Base-by-base conservation (phyloP, 2,329 filamentous ascomycete species). In the Rugonectria rugulosa region DNA sequence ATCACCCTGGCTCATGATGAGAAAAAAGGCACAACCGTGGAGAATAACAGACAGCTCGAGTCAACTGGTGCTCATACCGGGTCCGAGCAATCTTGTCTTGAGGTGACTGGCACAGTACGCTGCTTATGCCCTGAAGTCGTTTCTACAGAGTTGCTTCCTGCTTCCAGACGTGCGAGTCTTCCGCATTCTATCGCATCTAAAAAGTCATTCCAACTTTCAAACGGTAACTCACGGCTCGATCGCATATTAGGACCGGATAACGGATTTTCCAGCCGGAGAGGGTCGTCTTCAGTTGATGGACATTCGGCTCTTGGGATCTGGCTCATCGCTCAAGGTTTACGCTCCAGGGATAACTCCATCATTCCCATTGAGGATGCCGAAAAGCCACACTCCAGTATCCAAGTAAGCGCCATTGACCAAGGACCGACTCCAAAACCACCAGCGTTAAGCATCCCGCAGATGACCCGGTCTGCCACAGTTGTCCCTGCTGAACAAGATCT, bases 241-340 rank as follows among this genome's bases (percentile, higher is more conserved):
- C 53, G 57, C n/a, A 60, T 65, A 38, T 15, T 68, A 42, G 62
- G 55, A 7, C 65, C 58, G 24, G 58, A 62, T 12, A 67, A 63
- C 27, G 68, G 70, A 14, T 72, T 73, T 43, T 65, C 65, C 21
- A 69, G 66, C 37, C 66, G 65, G 2, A 65, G 64, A 24, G 66
- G 63, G 27, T 71, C 72, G 6, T 69, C 70, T 27, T 65, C 66
- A 1, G 64, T 60, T 51, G 73, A 75, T 31, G 68, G 68, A 11
- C 69, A 72, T 40, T 73, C 73, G n/a, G 64, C 68, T 7, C 64
- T 76, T 44, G 67, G 69, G 6, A 64, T 74, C 19, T 76, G 73
- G 73, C 68, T 76, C n/a, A 71, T 71, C 27, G 66, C 72, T 7
- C 73, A 76, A 51, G 61, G 66, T 7, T 55, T 74, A 17, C 62